Evolutionary conservation across 2,329 filamentous ascomycete species (phyloP), one percentile per base, ranked within the genome.

Genomic region (Colletotrichum filicis): DNA sequence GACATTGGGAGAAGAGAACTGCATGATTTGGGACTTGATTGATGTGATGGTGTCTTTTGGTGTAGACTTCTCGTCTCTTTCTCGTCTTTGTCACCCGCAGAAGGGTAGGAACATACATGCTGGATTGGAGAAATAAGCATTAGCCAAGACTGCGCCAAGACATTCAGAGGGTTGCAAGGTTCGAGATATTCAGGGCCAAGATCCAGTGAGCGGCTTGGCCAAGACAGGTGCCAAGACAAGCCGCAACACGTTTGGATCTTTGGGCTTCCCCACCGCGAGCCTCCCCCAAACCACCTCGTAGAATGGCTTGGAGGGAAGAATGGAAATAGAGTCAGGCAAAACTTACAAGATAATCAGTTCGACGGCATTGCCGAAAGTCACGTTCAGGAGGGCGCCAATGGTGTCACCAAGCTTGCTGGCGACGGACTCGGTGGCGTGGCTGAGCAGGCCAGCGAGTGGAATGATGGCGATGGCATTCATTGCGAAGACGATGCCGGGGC

Each of bases 311-410:
- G 56, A 26, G 28, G 24, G 52, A 35, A 61, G 8, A 53, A 55
- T 9, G 46, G 37, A 19, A n/a, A 63, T 30, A 35, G 30, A 32
- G 35, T 16, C 9, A 22, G n/a, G 46, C 58, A 65, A 67, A 56
- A 79, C 86, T 80, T 81, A 89, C 86, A 94, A 95, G 75, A 95
- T 94, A 79, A 95, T 95, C 79, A 95, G 83, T 82, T 95, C 93
- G 28, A 95, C 93, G 26, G 93, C 92, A 80, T 95, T 95, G 76
- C 93, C 92, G 84, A 94, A 94, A 9, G 92, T 94, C 73, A 94
- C 91, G 78, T 94, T 95, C 79, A 94, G 88, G 77, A 95, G 82
- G 42, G 93, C 92, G 68, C 92, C 92, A 58, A 94, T 84, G 4
- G 92, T 92, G 79, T 95, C 93, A 65, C 93, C 93, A 82, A 95